phyloP scores from a whole-genome alignment of 768 basidiomycete genomes.

The Mrakia blollopis region DNA sequence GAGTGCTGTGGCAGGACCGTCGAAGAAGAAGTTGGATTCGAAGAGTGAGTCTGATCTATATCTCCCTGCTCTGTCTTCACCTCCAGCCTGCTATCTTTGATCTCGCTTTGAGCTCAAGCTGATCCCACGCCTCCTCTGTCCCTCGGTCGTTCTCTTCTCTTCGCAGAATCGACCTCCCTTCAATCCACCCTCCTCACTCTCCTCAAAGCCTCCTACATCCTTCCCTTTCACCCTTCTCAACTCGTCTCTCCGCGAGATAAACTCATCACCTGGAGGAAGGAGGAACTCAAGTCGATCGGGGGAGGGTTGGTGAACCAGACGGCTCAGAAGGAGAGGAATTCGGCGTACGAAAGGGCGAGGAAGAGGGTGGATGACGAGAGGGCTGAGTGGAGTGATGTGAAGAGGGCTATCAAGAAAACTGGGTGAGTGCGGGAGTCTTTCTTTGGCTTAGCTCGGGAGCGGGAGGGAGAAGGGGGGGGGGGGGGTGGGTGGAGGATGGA shows the following conservation, averaged over 20 bases:
- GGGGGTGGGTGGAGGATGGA: neutral
- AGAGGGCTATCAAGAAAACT: slow-evolving; percentile 16
- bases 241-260: slow-evolving; percentile 23
- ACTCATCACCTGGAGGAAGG: slow-evolving; percentile 18
- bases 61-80: neutral
- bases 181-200: slow-evolving; percentile 17
- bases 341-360: slow-evolving; percentile 25
- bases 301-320: slow-evolving; percentile 11
- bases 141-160: neutral
- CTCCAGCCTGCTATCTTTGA: no score
- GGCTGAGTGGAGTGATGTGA: slow-evolving; percentile 24
- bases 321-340: slow-evolving; percentile 24
- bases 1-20: neutral
- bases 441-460: neutral
- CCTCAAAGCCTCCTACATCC: slow-evolving; percentile 25
- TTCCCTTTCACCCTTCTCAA: slow-evolving; percentile 27
- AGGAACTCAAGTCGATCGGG: slow-evolving; percentile 16
- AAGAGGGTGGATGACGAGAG: slow-evolving; percentile 16
- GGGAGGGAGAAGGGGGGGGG: neutral
- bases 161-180: neutral
- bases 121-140: neutral
- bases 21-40: slow-evolving; percentile 10
- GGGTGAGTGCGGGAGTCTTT: neutral
- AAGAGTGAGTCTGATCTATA: neutral
- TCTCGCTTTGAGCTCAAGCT: neutral